phyloP scores from a whole-genome alignment of 148 eudicot species.

The Camellia lanceoleosa region DNA sequence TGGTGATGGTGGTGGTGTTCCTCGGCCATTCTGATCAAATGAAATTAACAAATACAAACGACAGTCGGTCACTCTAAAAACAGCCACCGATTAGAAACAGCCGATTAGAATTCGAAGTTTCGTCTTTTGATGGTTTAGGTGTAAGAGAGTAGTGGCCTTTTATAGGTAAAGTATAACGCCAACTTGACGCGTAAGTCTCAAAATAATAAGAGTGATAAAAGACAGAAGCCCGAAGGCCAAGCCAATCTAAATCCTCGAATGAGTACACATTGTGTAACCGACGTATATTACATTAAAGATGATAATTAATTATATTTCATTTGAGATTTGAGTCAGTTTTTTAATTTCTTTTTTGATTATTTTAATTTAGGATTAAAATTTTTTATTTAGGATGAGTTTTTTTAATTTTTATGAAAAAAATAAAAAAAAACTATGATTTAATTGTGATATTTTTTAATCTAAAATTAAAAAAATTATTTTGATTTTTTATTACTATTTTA shows the following conservation, averaged over 20 bases:
- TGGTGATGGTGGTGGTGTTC: conserved; percentile 14
- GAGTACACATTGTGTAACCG: conserved; percentile 16
- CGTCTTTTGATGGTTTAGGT: not conserved
- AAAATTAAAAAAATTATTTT: too few relatives aligned
- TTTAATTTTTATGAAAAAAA: too few relatives aligned
- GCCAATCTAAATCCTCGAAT: not conserved
- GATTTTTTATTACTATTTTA: too few relatives aligned
- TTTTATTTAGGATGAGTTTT: too few relatives aligned
- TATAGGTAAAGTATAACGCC: not conserved
- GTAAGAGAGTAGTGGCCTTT: not conserved
- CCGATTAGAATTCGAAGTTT: not conserved
- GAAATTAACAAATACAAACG: not conserved
- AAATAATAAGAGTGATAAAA: not conserved
- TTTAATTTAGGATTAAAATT: too few relatives aligned
- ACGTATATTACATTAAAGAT: conserved; percentile 17
- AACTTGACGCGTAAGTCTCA: not conserved
- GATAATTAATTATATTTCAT: not conserved
- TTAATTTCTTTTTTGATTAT: too few relatives aligned
- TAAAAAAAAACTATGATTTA: too few relatives aligned
- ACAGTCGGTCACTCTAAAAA: too few relatives aligned
- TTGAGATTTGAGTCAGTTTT: too few relatives aligned
- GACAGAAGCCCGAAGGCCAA: not conserved
- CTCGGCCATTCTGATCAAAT: conserved; percentile 39
- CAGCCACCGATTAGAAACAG: not conserved
- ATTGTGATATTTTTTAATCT: too few relatives aligned